These are phyloP conservation scores for Lathyrus sativus DNA, from an alignment of 306 rosid species.

Conservation along the genomic window DNA sequence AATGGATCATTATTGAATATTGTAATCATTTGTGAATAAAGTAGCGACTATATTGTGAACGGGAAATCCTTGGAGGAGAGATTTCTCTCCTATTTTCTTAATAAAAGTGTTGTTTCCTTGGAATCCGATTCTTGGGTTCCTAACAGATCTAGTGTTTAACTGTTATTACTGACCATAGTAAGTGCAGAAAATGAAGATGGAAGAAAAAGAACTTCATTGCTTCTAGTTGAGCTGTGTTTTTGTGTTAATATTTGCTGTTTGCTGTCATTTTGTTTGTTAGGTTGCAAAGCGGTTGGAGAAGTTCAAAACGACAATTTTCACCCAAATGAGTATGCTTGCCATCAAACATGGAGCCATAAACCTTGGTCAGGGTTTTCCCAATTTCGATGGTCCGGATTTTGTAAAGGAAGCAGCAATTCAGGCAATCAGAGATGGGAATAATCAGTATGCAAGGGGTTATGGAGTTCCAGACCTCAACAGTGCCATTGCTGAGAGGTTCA, in stretches of 20 bases:
- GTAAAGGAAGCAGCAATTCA: slow-evolving; percentile 95
- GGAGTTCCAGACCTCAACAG: slow-evolving; percentile 79
- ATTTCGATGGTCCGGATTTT: slow-evolving; percentile 92
- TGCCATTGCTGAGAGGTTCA: slow-evolving; percentile 81
- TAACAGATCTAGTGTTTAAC: neutral
- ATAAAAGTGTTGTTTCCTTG: too few species aligned
- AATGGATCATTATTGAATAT: too few species aligned
- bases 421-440: slow-evolving; percentile 82
- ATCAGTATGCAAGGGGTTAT: slow-evolving; percentile 83
- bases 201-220: neutral
- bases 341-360: slow-evolving; percentile 81
- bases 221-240: neutral
- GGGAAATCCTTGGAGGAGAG: too few species aligned
- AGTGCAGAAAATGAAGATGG: neutral
- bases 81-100: too few species aligned
- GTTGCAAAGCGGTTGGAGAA: slow-evolving; percentile 89
- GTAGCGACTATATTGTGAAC: too few species aligned
- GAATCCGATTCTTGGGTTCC: too few species aligned
- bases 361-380: slow-evolving; percentile 96
- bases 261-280: slow-evolving; percentile 50
- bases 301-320: slow-evolving; percentile 88
- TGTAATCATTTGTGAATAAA: too few species aligned
- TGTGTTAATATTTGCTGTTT: slow-evolving; percentile 11
- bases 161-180: slow-evolving; percentile 1
- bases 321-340: slow-evolving; percentile 88